Conservation (phyloP, 2,329 filamentous ascomycete species). For the Penicillium sp. region DNA sequence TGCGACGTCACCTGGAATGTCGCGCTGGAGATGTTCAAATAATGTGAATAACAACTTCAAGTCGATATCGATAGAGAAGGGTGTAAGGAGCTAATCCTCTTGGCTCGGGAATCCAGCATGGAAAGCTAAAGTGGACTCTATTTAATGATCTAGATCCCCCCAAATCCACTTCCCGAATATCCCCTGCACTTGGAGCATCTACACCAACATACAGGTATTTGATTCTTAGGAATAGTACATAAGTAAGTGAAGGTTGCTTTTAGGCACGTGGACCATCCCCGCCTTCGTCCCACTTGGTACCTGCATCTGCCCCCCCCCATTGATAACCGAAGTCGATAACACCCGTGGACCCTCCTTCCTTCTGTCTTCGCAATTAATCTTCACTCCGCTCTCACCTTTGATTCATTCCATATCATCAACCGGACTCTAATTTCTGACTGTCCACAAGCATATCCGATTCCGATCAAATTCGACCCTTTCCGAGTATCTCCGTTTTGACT, state of each 20-base stretch:
- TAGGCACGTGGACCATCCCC: not conserved
- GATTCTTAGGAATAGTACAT: not conserved
- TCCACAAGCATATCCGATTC: not conserved
- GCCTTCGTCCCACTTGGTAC: not conserved
- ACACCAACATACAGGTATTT: not conserved
- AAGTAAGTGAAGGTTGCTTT: not conserved
- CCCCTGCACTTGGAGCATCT: not conserved
- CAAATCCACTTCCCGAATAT: not conserved
- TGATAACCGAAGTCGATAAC: not conserved
- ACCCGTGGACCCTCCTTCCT: not conserved
- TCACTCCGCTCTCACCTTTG: not conserved
- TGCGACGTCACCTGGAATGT: slow-evolving; percentile 16
- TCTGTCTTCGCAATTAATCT: no score
- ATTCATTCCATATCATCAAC: not conserved
- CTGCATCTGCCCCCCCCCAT: not conserved
- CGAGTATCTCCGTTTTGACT: not conserved
- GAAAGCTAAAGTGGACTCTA: not conserved
- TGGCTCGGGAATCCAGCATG: not conserved
- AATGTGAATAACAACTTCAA: slow-evolving; percentile 1
- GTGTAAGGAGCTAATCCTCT: not conserved
- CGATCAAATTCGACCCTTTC: not conserved
- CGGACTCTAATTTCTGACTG: not conserved
- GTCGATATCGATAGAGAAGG: slow-evolving; percentile 3
- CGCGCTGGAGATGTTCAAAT: not conserved
- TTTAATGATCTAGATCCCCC: not conserved